Conservation (phyloP, 345 rosid genomes). For the Jatropha curcas region DNA sequence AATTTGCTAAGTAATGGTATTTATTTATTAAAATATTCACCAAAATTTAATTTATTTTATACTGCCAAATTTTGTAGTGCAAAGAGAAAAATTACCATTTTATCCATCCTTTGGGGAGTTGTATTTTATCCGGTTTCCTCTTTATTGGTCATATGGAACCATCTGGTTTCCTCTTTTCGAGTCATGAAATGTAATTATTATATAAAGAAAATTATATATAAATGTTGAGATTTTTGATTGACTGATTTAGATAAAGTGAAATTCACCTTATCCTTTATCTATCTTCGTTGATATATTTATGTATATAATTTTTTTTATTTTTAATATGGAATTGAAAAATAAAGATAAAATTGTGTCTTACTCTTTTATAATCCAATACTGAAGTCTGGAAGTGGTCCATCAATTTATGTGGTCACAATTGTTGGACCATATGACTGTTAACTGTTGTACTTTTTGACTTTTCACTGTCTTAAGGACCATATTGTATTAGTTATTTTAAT, state of each 20-base stretch:
- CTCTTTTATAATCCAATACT: slow-evolving; percentile 26
- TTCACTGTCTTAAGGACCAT: slow-evolving; percentile 19
- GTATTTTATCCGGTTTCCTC: slow-evolving; percentile 20
- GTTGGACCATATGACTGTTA: slow-evolving; percentile 30
- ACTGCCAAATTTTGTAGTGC: neutral
- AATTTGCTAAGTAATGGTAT: no score
- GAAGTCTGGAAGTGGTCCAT: slow-evolving; percentile 55
- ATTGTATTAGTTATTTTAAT: no score
- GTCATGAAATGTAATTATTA: slow-evolving; percentile 1
- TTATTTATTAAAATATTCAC: no score
- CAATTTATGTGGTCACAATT: slow-evolving; percentile 37
- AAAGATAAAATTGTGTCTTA: slow-evolving; percentile 7
- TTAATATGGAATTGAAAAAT: slow-evolving; percentile 11
- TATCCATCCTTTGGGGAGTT: neutral
- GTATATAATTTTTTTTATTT: neutral
- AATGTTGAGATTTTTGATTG: slow-evolving; percentile 12
- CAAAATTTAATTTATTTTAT: no score
- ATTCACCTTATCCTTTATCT: slow-evolving; percentile 8
- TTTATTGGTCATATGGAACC: slow-evolving; percentile 17
- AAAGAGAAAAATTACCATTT: slow-evolving; percentile 3
- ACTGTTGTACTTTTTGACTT: no score
- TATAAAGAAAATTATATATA: neutral
- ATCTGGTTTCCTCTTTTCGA: slow-evolving; percentile 12
- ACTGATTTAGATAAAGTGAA: slow-evolving; percentile 2
- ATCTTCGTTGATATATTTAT: slow-evolving; percentile 11